These are phyloP conservation scores for Acrasis kona DNA, from an alignment of 78 protist species.

Conservation along the genomic window DNA sequence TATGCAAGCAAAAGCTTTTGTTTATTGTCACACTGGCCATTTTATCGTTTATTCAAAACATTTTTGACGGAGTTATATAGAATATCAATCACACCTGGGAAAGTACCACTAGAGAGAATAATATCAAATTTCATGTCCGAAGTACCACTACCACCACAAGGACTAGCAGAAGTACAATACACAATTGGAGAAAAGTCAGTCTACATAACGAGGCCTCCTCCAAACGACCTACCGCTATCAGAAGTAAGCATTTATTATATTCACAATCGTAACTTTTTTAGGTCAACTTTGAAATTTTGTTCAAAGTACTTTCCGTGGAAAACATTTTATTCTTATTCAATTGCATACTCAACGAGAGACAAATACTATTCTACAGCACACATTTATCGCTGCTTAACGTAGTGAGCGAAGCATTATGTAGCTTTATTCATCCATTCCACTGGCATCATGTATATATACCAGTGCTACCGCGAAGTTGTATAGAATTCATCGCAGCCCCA, in stretches of 20 bases:
- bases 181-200: not conserved
- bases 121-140: not conserved
- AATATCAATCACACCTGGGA: not conserved
- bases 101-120: not conserved
- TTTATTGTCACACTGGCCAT: not conserved
- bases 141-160: not conserved
- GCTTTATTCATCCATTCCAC: slow-evolving; percentile 12
- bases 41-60: not conserved
- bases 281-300: not conserved
- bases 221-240: not conserved
- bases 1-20: not conserved
- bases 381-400: not conserved
- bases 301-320: not conserved
- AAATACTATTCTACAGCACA: not conserved
- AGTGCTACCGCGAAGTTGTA: not conserved
- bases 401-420: not conserved
- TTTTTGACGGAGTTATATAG: not conserved
- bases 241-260: not conserved
- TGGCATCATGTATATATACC: slow-evolving; percentile 28
- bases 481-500: slow-evolving; percentile 10
- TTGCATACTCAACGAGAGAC: not conserved
- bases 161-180: not conserved
- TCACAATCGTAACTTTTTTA: not conserved
- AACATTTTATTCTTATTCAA: not conserved
- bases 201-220: not conserved